phyloP scores from a whole-genome alignment of 2,329 filamentous ascomycete genomes.

The Nemania abortiva region DNA sequence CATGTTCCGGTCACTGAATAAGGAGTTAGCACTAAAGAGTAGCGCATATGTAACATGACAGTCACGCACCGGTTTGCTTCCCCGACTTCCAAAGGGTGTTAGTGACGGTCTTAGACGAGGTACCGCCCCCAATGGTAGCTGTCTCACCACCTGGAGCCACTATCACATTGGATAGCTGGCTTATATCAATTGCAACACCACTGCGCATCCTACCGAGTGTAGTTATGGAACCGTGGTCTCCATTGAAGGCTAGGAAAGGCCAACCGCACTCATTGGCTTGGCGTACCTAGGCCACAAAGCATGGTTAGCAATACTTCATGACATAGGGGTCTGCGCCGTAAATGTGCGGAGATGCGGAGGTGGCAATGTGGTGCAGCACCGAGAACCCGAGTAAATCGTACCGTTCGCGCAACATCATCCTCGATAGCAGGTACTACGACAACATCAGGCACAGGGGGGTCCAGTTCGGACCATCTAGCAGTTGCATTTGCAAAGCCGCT shows the following conservation, averaged over 20 bases:
- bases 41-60: no score
- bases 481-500: not conserved
- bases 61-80: conserved; percentile 45
- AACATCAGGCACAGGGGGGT: conserved; percentile 30
- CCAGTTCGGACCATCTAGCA: conserved; percentile 33
- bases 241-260: no score
- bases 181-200: conserved; percentile 44
- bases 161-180: conserved; percentile 44
- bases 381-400: conserved; percentile 5
- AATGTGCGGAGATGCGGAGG: no score
- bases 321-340: no score
- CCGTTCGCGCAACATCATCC: conserved; percentile 41
- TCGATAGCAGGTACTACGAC: conserved; percentile 42
- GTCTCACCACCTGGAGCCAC: conserved; percentile 47
- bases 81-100: conserved; percentile 45
- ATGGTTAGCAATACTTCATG: no score
- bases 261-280: no score
- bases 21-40: no score
- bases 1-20: conserved; percentile 61
- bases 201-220: conserved; percentile 23
- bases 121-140: conserved; percentile 51
- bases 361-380: no score
- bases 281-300: no score
- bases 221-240: conserved; percentile 12
- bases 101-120: conserved; percentile 46